Evolutionary conservation across 140 eudicot species (phyloP), one percentile per base, ranked within the genome.

Genomic region (Ambrosia hybrid): DNA sequence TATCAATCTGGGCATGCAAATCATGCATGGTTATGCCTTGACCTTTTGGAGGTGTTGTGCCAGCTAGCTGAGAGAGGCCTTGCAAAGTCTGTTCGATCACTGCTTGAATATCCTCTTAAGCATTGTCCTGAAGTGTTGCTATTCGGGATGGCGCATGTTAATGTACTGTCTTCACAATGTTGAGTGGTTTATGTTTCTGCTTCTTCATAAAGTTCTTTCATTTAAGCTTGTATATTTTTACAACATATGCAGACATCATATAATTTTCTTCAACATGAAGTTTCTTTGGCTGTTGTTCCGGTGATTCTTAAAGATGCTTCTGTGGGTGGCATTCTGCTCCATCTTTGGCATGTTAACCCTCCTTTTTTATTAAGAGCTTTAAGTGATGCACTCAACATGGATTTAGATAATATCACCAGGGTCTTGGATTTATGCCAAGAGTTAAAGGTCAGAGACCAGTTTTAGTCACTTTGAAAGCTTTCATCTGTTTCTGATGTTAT

Each of bases 21-120:
- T 82, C 92, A 89, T 74, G 97, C 96, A 33, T 94, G 99, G 99
- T 76, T 78, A 71, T 86, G 95, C 69, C 87, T 83, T n/a, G 99
- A 88, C 70, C 96, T 94, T 55, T 73, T 94, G 82, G 96, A 90
- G 79, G 87, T 94, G 38, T 72, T 94, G 73, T 94, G 99, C 79
- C 95, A 81, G 76, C 86, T 93, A 64, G 92, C 97, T 55, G 97
- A 93, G 82, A 93, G 86, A 77, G 98, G 98, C 46, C 86, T 82
- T 88, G 96, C 89, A 37, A 77, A 68, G 53, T 51, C 85, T 60
- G 90, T 93, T 60, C 84, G 85, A 60, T 78, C 72, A 14, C 77
- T 90, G 67, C 96, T 93, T 33, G 91, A 90, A 72, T 60, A 74
- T 70, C 98, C 98, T 80, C 89, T 84, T 30, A 74, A 79, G 53